Evolutionary conservation across 148 eudicot species (phyloP), one percentile per base, ranked within the genome.

Genomic region (Nepenthes gracilis): DNA sequence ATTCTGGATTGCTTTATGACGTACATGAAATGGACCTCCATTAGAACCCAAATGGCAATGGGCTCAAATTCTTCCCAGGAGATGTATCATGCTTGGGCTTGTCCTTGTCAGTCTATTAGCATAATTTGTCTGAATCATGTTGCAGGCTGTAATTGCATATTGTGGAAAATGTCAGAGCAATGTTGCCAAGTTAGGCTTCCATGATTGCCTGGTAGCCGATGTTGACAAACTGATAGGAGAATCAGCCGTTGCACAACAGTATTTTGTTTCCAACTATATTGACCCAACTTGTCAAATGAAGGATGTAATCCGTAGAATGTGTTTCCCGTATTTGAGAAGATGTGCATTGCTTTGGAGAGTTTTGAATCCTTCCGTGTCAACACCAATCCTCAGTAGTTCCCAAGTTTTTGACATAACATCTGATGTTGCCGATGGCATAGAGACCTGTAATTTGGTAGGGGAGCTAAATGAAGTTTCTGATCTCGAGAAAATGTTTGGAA

Each of bases 301-400:
- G 64, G 75, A 80, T 63, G 54, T 53, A 33, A 74, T 93, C 63
- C 85, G 81, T 55, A 70, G 73, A 57, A 71, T 89, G 58, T 79
- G 77, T 73, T 88, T 86, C 64, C 99, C 99, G 56, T 93, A 62
- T 74, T 65, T 93, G 72, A 79, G 99, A 70, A 88, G 95, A 77
- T 93, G 96, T 83, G 83, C 83, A 40, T 66, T 93, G 76, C 55
- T 93, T 67, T 93, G 91, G 92, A 80, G 81, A 75, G 63, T 93
- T 14, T 64, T 93, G 60, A 79, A 68, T 54, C 72, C 74, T 48
- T 84, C 94, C 43, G 69, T 72, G 45, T 57, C 67, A 51, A 60
- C 74, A 36, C 90, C 85, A 67, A 81, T 75, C 62, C 52, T 64
- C 64, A 73, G 77, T 65, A 78, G 78, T 65, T 68, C 64, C 56